Conservation (phyloP, 1,284 basidiomycete species). For the Heterobasidion irregulare region DNA sequence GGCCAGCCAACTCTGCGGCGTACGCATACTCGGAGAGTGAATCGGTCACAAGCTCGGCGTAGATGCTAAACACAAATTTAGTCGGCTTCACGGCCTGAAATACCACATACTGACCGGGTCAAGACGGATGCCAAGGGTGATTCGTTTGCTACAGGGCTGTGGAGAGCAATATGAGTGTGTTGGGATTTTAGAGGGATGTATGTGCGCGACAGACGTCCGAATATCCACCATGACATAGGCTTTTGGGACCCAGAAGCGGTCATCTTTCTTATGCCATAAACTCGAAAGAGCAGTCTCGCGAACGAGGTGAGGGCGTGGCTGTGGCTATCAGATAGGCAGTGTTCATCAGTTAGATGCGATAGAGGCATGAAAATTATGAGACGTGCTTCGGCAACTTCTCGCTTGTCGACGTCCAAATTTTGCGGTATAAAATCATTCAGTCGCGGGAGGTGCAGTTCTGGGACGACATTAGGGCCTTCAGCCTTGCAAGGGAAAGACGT, state of each 20-base stretch:
- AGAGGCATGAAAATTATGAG: not conserved
- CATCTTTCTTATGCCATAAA: conserved; percentile 95
- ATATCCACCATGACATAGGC: conserved; percentile 69
- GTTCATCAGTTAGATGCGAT: conserved; percentile 3
- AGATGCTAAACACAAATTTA: conserved; percentile 48
- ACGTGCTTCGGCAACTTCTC: conserved; percentile 50
- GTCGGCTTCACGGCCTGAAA: not conserved
- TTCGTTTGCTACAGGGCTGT: conserved; percentile 34
- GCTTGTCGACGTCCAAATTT: conserved; percentile 78
- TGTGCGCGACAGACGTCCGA: conserved; percentile 29
- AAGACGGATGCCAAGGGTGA: conserved; percentile 53
- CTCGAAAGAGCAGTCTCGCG: conserved; percentile 63
- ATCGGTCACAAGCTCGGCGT: conserved; percentile 83
- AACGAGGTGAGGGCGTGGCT: conserved; percentile 70
- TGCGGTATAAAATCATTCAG: conserved; percentile 88
- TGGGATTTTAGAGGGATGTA: not conserved
- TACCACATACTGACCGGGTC: conserved; percentile 39
- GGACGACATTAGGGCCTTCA: conserved; percentile 48
- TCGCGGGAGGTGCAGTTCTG: conserved; percentile 72
- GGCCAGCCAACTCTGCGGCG: conserved; percentile 87
- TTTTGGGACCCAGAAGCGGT: conserved; percentile 91
- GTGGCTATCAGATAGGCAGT: conserved; percentile 38
- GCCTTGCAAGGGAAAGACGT: conserved; percentile 34
- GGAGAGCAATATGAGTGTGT: not conserved
- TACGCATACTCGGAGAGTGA: conserved; percentile 88